Percentiles rank a stretch among this genome's conserved stretches.
Evolutionary conservation across 768 basidiomycete species (phyloP).

Genomic region (Hydnomerulius pinastri): DNA sequence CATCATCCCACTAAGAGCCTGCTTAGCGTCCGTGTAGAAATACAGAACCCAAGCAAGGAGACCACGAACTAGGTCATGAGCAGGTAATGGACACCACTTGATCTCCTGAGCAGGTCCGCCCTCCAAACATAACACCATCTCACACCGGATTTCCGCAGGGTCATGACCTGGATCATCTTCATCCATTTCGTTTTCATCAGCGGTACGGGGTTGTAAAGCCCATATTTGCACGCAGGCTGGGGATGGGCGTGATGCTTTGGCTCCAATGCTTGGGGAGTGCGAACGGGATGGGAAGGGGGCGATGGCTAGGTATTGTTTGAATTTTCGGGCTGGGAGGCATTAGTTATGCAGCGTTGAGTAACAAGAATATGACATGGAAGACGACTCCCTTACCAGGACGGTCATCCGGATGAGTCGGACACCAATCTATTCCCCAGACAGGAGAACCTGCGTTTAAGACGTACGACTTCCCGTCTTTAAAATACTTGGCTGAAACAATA

Average conservation of each 20-base stretch:
- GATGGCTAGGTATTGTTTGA: conserved; percentile 83
- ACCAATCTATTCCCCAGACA: conserved; percentile 94
- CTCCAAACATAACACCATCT: conserved; percentile 85
- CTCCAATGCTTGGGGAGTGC: conserved; percentile 68
- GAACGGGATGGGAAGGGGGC: conserved; percentile 68
- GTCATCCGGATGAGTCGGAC: conserved; percentile 70
- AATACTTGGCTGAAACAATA: conserved; percentile 52
- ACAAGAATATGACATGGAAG: neutral
- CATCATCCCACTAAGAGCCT: conserved; percentile 19
- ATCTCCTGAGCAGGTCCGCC: conserved; percentile 76
- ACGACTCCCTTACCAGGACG: conserved; percentile 44
- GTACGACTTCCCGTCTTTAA: conserved; percentile 59
- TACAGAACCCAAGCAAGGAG: neutral
- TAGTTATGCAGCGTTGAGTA: neutral
- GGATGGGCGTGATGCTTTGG: conserved; percentile 53
- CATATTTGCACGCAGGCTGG: conserved; percentile 87
- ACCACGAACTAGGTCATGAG: conserved; percentile 57
- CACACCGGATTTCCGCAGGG: conserved; percentile 58
- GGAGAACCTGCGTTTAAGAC: conserved; percentile 88
- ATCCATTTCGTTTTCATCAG: conserved; percentile 12
- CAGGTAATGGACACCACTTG: conserved; percentile 93
- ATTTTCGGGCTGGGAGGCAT: conserved; percentile 44
- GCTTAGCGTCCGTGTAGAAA: neutral
- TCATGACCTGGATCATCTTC: conserved; percentile 25
- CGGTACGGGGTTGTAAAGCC: conserved; percentile 44